phyloP scores from a whole-genome alignment of 371 early-diverging fungal genomes.

The Mycotypha africana region DNA sequence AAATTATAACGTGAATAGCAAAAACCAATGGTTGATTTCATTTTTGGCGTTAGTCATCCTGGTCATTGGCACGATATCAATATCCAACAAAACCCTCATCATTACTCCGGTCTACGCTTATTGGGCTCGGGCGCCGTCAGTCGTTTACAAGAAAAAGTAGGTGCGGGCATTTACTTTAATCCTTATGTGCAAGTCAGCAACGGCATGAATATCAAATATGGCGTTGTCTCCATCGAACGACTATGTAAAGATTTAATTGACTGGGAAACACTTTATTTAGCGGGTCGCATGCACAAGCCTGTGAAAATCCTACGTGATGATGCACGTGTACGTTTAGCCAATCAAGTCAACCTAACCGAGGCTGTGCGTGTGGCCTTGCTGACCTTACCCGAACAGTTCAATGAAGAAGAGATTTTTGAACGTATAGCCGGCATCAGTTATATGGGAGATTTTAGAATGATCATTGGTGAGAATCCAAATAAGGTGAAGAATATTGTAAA shows the following conservation, averaged over 20 bases:
- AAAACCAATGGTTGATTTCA: slow-evolving; percentile 88
- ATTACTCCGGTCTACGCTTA: slow-evolving; percentile 77
- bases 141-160: slow-evolving; percentile 75
- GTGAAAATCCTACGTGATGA: slow-evolving; percentile 86
- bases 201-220: slow-evolving; percentile 90
- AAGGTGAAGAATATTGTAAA: slow-evolving; percentile 92
- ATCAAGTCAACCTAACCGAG: slow-evolving; percentile 81
- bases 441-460: slow-evolving; percentile 90
- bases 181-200: slow-evolving; percentile 86
- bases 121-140: slow-evolving; percentile 72
- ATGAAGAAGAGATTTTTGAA: slow-evolving; percentile 75
- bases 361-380: slow-evolving; percentile 85
- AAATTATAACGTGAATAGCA: slow-evolving; percentile 11
- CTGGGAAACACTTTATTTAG: slow-evolving; percentile 94
- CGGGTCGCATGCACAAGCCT: slow-evolving; percentile 97
- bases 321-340: slow-evolving; percentile 79
- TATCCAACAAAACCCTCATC: slow-evolving; percentile 80
- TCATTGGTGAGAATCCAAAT: slow-evolving; percentile 89
- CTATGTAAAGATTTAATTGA: slow-evolving; percentile 82
- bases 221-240: slow-evolving; percentile 88
- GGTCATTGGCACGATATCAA: slow-evolving; percentile 96
- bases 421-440: slow-evolving; percentile 89
- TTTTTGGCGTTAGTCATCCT: slow-evolving; percentile 95
- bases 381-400: slow-evolving; percentile 77
- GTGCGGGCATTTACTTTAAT: slow-evolving; percentile 94